These are phyloP conservation scores for Serendipita indica DNA, from an alignment of 768 basidiomycete species.

Conservation along the genomic window DNA sequence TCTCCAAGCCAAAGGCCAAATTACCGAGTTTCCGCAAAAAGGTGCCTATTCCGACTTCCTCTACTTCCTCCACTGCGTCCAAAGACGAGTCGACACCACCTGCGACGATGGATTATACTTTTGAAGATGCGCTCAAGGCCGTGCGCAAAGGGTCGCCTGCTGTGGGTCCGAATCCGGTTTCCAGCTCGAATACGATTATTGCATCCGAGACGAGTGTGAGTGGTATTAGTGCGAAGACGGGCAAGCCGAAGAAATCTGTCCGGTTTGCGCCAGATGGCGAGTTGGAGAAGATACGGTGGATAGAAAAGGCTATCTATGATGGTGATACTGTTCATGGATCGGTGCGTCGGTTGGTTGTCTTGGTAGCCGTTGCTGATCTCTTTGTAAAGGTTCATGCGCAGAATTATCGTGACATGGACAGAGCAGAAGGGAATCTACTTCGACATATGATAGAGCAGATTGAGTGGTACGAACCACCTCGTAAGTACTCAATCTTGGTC, in stretches of 20 bases:
- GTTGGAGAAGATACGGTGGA: slow-evolving; percentile 61
- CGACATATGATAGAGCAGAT: slow-evolving; percentile 67
- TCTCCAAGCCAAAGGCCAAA: slow-evolving; percentile 74
- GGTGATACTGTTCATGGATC: slow-evolving; percentile 41
- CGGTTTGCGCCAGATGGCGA: slow-evolving; percentile 62
- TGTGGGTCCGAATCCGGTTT: slow-evolving; percentile 39
- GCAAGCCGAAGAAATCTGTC: slow-evolving; percentile 63
- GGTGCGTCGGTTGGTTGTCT: neutral
- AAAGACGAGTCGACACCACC: neutral
- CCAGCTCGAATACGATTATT: slow-evolving; percentile 15
- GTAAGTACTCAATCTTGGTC: slow-evolving; percentile 34
- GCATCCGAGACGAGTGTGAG: slow-evolving; percentile 20
- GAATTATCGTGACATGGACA: slow-evolving; percentile 72
- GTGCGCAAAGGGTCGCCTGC: slow-evolving; percentile 57
- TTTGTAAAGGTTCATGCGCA: slow-evolving; percentile 57
- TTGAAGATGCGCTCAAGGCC: slow-evolving; percentile 66
- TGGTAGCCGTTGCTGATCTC: slow-evolving; percentile 19
- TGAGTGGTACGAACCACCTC: slow-evolving; percentile 70
- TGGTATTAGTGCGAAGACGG: slow-evolving; percentile 20
- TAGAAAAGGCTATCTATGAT: slow-evolving; percentile 78
- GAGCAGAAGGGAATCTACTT: slow-evolving; percentile 74
- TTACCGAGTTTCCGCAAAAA: slow-evolving; percentile 77
- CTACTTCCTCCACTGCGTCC: slow-evolving; percentile 46
- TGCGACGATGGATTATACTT: slow-evolving; percentile 25
- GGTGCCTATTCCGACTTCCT: slow-evolving; percentile 37